Evolutionary conservation across 2,329 filamentous ascomycete species (phyloP).

Genomic region (Cercospora sojina): DNA sequence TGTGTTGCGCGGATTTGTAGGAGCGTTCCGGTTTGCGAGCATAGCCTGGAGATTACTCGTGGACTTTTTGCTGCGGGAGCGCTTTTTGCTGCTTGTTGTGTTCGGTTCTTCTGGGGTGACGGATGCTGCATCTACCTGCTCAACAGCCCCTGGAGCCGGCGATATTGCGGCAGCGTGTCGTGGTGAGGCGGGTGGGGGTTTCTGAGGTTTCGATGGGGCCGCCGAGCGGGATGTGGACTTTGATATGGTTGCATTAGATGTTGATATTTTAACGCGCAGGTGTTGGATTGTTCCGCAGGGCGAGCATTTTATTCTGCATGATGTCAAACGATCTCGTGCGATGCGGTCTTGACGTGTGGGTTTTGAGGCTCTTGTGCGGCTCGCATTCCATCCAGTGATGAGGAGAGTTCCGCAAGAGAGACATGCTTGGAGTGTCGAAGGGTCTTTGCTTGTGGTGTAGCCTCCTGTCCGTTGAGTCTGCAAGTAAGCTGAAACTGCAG

Average conservation of each 20-base stretch:
- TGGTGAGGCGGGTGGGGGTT: not conserved
- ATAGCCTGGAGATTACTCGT: slow-evolving; percentile 58
- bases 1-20: not conserved
- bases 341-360: slow-evolving; percentile 13
- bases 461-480: slow-evolving; percentile 6
- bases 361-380: not conserved
- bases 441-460: slow-evolving; percentile 45
- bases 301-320: not conserved
- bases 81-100: slow-evolving; percentile 59
- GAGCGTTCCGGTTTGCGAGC: slow-evolving; percentile 50
- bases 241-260: not conserved
- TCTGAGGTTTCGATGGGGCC: not conserved
- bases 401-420: slow-evolving; percentile 62
- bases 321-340: not conserved
- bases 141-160: too few relatives aligned
- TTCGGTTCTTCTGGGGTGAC: not conserved
- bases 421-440: slow-evolving; percentile 56
- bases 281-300: not conserved
- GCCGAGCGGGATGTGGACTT: not conserved
- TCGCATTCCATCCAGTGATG: slow-evolving; percentile 47
- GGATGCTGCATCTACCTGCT: too few relatives aligned
- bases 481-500: slow-evolving; percentile 21
- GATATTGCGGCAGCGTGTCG: too few relatives aligned
- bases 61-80: slow-evolving; percentile 59
- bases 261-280: not conserved